Conservation (phyloP, 2,329 filamentous ascomycete genomes). For the Blastomyces emzantsi region DNA sequence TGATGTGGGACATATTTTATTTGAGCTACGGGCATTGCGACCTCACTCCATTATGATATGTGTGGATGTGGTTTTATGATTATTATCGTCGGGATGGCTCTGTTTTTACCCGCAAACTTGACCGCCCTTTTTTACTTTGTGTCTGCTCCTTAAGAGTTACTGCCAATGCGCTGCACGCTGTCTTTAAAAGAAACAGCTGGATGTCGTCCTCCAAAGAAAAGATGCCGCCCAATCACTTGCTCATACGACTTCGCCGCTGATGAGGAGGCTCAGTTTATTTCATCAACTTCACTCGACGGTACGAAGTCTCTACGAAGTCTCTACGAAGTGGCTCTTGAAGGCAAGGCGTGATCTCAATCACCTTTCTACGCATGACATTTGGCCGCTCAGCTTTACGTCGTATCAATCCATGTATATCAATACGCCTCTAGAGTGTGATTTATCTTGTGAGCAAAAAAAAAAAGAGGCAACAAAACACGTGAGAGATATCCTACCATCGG, state of each 20-base stretch:
- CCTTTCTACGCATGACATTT: neutral
- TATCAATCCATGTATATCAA: neutral
- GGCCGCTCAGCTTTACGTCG: neutral
- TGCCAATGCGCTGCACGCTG: neutral
- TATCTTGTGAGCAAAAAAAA: neutral
- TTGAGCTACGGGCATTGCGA: neutral
- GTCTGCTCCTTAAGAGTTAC: neutral
- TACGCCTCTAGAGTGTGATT: neutral
- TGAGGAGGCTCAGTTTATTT: neutral
- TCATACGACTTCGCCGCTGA: neutral
- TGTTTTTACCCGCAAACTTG: neutral
- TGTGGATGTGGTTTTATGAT: neutral
- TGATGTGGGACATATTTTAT: constrained; percentile 20
- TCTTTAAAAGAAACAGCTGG: neutral
- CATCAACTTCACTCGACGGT: neutral
- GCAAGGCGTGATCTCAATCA: neutral
- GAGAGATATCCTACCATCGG: neutral
- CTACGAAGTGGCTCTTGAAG: neutral
- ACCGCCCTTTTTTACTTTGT: neutral
- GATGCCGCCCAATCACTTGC: neutral
- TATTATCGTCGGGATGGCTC: neutral
- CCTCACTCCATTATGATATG: neutral
- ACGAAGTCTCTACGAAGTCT: too few relatives aligned
- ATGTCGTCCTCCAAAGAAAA: neutral
- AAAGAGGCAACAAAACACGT: neutral